Base-by-base conservation (phyloP, 768 basidiomycete genomes). In the Pulveroboletus ravenelii region DNA sequence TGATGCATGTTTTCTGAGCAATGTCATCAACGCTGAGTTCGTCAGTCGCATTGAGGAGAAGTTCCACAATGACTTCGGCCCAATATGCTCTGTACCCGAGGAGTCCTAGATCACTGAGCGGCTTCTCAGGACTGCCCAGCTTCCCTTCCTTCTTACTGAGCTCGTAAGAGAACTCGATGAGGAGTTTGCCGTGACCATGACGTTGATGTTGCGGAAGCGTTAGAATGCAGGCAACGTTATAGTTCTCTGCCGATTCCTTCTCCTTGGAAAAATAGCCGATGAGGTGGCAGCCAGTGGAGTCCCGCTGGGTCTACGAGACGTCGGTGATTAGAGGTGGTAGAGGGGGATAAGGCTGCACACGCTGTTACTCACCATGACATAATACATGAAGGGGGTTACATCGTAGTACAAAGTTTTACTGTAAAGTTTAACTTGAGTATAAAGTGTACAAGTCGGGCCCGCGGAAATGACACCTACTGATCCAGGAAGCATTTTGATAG, bases 201-300 rank as follows among this genome's bases (percentile, higher is more conserved):
- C 95, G 87, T 68, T 99, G 96, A 65, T 98, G 91, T 65, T 99
- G 96, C 6, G 96, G 96, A 37, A 99, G 79, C n/a, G 96, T 93
- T 52, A 98, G 74, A 70, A 99, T 97, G 77, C 96, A 99, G 0
- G 96, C 96, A 48, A 99, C 90, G 69, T 99, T 99, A 77, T 98
- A 99, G 62, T 85, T 91, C 61, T 99, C 96, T 25, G 96, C 88
- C 3, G 84, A 94, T 69, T 99, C 96, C 67, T 99, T 99, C 74
- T 99, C 96, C 65, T 98, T 98, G 27, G 93, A 97, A 71, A 99
- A 99, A 72, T 97, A 99, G 23, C 95, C 95, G 57, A 99, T 88
- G 58, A 96, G 72, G 67, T 99, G 96, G 68, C 90, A 93, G 30
- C 96, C 96, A 18, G 78, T 72, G 12, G 89, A 84, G 71, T 99